These are phyloP conservation scores for Clitopilus hobsonii DNA, from an alignment of 768 basidiomycete species.

Conservation along the genomic window DNA sequence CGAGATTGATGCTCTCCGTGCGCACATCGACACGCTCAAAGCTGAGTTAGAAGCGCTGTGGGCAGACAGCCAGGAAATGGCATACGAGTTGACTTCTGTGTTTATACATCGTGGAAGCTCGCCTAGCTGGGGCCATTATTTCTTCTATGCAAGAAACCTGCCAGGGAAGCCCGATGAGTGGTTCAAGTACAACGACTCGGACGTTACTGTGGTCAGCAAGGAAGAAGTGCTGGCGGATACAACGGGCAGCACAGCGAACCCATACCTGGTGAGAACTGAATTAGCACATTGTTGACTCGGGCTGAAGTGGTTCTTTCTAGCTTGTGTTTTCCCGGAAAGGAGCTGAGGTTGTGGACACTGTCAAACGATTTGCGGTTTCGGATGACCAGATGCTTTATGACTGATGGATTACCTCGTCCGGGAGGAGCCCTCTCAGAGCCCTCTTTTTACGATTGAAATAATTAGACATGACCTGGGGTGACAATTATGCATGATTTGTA, in stretches of 20 bases:
- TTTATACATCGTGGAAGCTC: constrained; percentile 92
- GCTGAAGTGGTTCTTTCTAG: constrained; percentile 29
- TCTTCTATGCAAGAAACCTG: constrained; percentile 88
- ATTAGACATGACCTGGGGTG: not conserved
- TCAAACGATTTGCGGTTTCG: constrained; percentile 49
- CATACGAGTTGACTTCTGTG: constrained; percentile 90
- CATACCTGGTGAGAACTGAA: constrained; percentile 64
- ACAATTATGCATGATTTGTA: not conserved
- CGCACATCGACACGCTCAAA: constrained; percentile 50
- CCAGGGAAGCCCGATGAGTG: constrained; percentile 78
- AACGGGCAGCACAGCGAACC: constrained; percentile 87
- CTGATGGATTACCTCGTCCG: too few species aligned
- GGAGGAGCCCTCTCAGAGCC: too few species aligned
- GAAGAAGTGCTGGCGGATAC: constrained; percentile 87
- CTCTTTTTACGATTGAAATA: too few species aligned
- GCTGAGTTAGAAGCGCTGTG: constrained; percentile 70
- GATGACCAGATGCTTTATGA: not conserved
- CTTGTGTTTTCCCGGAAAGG: constrained; percentile 83
- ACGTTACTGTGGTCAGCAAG: constrained; percentile 70
- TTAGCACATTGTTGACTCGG: not conserved
- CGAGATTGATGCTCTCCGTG: constrained; percentile 56
- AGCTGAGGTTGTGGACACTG: constrained; percentile 74
- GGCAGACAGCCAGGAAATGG: constrained; percentile 57
- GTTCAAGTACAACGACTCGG: constrained; percentile 97
- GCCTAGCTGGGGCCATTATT: constrained; percentile 90